These are phyloP conservation scores for Rachicladosporium sp. DNA, from an alignment of 2,329 filamentous ascomycete species.

Conservation along the genomic window DNA sequence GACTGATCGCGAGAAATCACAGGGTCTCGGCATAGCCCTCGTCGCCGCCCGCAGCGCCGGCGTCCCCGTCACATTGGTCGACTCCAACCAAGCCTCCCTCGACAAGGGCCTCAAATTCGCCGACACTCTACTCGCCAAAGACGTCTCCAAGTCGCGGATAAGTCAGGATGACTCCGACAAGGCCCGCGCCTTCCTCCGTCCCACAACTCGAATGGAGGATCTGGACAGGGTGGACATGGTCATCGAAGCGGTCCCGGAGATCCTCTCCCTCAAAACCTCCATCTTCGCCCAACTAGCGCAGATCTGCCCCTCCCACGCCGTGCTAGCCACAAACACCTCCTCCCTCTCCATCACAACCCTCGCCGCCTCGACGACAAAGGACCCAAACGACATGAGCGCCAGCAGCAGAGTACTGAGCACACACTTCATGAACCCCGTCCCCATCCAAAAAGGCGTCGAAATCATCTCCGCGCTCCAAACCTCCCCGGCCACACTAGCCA, in stretches of 20 bases:
- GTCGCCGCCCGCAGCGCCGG: constrained; percentile 77
- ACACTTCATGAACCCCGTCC: constrained; percentile 99
- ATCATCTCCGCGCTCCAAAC: constrained; percentile 94
- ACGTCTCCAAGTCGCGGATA: constrained; percentile 76
- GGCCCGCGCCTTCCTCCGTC: constrained; percentile 54
- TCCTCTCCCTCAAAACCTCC: constrained; percentile 70
- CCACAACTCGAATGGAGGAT: constrained; percentile 62
- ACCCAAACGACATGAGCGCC: constrained; percentile 67
- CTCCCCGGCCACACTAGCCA: constrained; percentile 65
- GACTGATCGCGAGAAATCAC: too few species aligned
- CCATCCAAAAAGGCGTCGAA: constrained; percentile 92
- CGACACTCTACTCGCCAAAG: constrained; percentile 86
- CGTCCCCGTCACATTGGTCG: constrained; percentile 75
- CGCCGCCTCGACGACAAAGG: constrained; percentile 65
- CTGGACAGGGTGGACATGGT: constrained; percentile 85
- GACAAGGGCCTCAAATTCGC: constrained; percentile 86
- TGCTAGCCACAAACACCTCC: constrained; percentile 96
- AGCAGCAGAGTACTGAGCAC: constrained; percentile 85
- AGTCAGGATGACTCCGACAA: constrained; percentile 69
- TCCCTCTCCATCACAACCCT: constrained; percentile 96
- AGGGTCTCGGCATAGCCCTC: constrained; percentile 92
- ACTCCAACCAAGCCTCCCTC: constrained; percentile 70
- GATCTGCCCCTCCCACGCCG: constrained; percentile 70
- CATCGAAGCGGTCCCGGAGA: constrained; percentile 84
- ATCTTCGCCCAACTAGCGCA: constrained; percentile 77